phyloP scores from a whole-genome alignment of 352 stramenopile genomes.

The Saprolegnia diclina region DNA sequence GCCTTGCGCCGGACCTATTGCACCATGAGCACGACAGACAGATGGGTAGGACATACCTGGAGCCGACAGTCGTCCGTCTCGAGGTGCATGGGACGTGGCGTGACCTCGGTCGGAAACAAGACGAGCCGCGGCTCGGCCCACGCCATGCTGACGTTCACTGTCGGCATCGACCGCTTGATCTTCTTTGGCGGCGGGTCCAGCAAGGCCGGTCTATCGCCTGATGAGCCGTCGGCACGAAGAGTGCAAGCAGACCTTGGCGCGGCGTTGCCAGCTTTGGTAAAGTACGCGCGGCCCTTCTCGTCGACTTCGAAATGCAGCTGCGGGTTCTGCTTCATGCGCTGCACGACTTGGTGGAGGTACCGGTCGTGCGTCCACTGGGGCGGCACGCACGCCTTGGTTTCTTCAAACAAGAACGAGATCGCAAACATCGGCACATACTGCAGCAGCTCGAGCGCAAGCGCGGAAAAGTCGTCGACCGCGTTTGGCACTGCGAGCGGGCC shows the following conservation, averaged over 20 bases:
- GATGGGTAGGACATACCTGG: too few relatives aligned
- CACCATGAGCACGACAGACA: too few relatives aligned
- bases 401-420: background rate
- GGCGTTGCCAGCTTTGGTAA: background rate
- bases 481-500: background rate
- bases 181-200: background rate
- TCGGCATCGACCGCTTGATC: background rate
- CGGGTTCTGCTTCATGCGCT: slow-evolving; percentile 7
- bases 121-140: background rate
- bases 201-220: background rate
- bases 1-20: background rate
- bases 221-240: too few relatives aligned
- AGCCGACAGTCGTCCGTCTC: background rate
- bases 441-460: background rate
- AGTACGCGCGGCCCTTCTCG: slow-evolving; percentile 7
- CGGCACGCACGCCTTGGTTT: slow-evolving; percentile 2
- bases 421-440: slow-evolving; percentile 11
- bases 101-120: background rate
- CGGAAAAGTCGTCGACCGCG: background rate
- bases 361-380: background rate
- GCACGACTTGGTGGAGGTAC: background rate
- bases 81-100: background rate
- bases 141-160: background rate
- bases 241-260: background rate
- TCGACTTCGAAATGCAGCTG: background rate